Base-by-base conservation (phyloP, 345 rosid species). In the Iberis pinnata region DNA sequence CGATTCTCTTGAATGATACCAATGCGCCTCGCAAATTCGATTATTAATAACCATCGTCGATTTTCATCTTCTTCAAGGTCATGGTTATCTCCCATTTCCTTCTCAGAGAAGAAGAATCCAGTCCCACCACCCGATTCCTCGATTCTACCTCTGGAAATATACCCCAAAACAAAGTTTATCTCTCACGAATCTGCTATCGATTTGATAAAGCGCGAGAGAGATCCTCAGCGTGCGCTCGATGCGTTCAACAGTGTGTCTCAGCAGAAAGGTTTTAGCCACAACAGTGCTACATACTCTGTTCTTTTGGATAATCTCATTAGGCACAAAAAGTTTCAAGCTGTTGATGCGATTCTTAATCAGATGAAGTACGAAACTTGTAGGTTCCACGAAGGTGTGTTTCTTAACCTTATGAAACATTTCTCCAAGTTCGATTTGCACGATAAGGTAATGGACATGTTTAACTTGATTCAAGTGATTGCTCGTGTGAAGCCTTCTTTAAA, bases 321-420 rank as follows among this genome's bases (percentile, higher is more conserved):
- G 43, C 81, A 72, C 9, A 87, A 77, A 78, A 84, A 85, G 71
- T 79, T 87, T 49, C 51, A 75, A 65, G 93, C 88, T 6, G 78
- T 92, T 42, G 93, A 84, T 54, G 81, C 84, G 3, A 62, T 88
- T 61, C 82, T 92, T 56, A 76, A 19, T 12, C 93, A 78, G 69
- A 88, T 92, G 96, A 77, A 70, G 37, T 76, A 81, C 8, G 95
- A 88, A 66, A 88, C 95, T 47, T 84, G 93, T 72, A 82, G 70
- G 67, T 77, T 90, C 50, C 87, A 82, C 2, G 98, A 90, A 68
- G 76, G 76, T 56, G 25, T 87, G 49, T 90, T 86, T 51, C 76
- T 90, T 53, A 77, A 74, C 63, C 78, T 90, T 18, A 84, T 84
- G 95, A 80, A 60, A 72, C 89, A 82, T 71, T 84, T 84, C 49